Evolutionary conservation across 148 eudicot species (phyloP).

Genomic region (Nepenthes gracilis): DNA sequence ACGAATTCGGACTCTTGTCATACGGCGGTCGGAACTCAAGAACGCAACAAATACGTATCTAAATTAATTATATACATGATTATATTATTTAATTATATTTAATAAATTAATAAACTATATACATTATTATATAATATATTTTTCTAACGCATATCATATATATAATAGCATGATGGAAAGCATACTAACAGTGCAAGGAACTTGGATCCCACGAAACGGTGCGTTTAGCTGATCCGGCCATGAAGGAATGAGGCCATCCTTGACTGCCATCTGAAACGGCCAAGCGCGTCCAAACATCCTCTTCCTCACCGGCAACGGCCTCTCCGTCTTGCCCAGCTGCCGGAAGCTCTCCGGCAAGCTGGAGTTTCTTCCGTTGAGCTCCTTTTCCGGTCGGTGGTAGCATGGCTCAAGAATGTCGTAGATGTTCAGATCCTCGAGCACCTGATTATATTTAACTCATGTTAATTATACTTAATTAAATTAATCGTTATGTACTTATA

Average conservation of each 20-base stretch:
- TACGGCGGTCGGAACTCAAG: no score
- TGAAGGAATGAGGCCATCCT: slow-evolving; percentile 32
- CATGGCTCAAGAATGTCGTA: slow-evolving; percentile 14
- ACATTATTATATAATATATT: no score
- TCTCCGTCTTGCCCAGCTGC: slow-evolving; percentile 24
- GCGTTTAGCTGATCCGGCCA: slow-evolving; percentile 24
- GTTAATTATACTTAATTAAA: no score
- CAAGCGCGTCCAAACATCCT: slow-evolving; percentile 40
- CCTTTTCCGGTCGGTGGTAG: slow-evolving; percentile 7
- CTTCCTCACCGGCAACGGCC: slow-evolving; percentile 26
- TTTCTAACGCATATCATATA: no score
- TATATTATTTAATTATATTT: no score
- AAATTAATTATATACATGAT: no score
- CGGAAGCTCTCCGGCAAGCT: slow-evolving; percentile 10
- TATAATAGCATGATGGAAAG: no score
- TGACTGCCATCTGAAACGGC: slow-evolving; percentile 21
- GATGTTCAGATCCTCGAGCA: neutral
- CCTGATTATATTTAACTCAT: slow-evolving; percentile 8
- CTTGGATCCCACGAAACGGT: slow-evolving; percentile 6
- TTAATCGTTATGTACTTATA: no score
- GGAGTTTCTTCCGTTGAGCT: neutral
- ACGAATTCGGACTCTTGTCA: no score
- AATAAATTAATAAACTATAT: no score
- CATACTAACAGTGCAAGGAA: slow-evolving; percentile 32
- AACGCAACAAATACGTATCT: no score